phyloP scores from a whole-genome alignment of 148 eudicot species.

The Heliosperma pusillum region DNA sequence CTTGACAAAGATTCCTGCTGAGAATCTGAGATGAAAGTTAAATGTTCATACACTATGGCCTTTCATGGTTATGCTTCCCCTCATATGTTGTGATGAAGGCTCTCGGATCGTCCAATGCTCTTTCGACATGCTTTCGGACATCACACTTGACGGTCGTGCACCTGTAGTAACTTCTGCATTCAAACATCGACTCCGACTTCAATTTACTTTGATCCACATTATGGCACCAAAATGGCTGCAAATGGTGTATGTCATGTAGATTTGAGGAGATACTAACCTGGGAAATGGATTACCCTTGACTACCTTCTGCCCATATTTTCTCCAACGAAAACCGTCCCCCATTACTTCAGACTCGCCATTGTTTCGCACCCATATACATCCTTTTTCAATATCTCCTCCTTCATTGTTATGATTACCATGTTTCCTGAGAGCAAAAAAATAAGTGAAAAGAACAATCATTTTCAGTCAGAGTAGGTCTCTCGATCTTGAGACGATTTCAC shows the following conservation, averaged over 20 bases:
- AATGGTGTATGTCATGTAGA: too few species aligned
- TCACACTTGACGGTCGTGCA: constrained; percentile 40
- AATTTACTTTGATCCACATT: not conserved
- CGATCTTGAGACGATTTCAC: too few species aligned
- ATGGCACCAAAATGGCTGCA: too few species aligned
- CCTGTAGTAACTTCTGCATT: constrained; percentile 43
- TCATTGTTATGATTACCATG: constrained; percentile 30
- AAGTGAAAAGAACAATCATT: too few species aligned
- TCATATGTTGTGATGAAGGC: constrained; percentile 40
- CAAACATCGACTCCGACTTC: not conserved
- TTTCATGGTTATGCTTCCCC: constrained; percentile 45
- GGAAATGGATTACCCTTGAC: constrained; percentile 93
- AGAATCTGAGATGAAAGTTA: too few species aligned
- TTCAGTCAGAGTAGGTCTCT: too few species aligned
- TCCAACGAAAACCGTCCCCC: constrained; percentile 93
- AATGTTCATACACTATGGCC: constrained; percentile 25
- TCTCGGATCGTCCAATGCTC: constrained; percentile 33
- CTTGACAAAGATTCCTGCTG: too few species aligned
- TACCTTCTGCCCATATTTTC: constrained; percentile 96
- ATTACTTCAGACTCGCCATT: constrained; percentile 49
- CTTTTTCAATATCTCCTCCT: constrained; percentile 41
- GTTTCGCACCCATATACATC: constrained; percentile 39
- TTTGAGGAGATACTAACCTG: too few species aligned
- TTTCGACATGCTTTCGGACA: constrained; percentile 38
- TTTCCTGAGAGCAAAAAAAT: constrained; percentile 44